A percentile compares a stretch with the other conserved stretches of the same genome.
Evolutionary conservation across 306 rosid species (phyloP).

Genomic region (Ormosia semicastrata): DNA sequence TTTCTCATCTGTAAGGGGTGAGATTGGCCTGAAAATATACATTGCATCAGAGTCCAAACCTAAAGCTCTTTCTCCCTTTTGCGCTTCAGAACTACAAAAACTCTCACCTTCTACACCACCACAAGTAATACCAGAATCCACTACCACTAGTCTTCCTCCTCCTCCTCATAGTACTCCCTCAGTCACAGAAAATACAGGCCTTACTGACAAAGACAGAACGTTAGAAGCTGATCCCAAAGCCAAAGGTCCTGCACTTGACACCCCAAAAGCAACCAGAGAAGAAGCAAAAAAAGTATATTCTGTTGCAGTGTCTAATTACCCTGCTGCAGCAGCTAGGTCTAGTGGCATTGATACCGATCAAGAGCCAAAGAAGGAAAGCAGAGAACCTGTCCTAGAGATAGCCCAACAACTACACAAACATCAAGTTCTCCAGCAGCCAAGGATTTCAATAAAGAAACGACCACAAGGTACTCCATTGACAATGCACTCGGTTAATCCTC

Average conservation of each 20-base stretch:
- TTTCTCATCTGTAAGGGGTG: constrained; percentile 69
- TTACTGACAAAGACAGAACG: not conserved
- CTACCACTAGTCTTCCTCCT: not conserved
- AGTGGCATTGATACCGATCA: constrained; percentile 18
- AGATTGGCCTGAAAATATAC: constrained; percentile 69
- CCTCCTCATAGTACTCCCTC: constrained; percentile 20
- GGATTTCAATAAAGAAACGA: constrained; percentile 50
- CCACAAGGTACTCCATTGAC: constrained; percentile 48
- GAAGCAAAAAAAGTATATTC: constrained; percentile 18
- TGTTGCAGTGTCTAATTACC: constrained; percentile 14
- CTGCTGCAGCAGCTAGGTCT: constrained; percentile 21
- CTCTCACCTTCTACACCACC: constrained; percentile 30
- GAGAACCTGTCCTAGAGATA: constrained; percentile 25
- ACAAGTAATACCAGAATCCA: constrained; percentile 16
- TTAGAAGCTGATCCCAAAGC: constrained; percentile 13
- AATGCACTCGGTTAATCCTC: constrained; percentile 40
- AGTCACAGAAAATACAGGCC: constrained; percentile 21
- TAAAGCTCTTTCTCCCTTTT: constrained; percentile 22
- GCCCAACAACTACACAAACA: constrained; percentile 39
- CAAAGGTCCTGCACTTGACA: not conserved
- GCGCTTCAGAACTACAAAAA: constrained; percentile 23
- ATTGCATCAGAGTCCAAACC: constrained; percentile 38
- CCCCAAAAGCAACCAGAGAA: constrained; percentile 14
- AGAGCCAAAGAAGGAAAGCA: constrained; percentile 28
- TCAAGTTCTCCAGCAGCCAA: constrained; percentile 47